phyloP scores from a whole-genome alignment of 441 rosid species.

The Erodium texanum region DNA sequence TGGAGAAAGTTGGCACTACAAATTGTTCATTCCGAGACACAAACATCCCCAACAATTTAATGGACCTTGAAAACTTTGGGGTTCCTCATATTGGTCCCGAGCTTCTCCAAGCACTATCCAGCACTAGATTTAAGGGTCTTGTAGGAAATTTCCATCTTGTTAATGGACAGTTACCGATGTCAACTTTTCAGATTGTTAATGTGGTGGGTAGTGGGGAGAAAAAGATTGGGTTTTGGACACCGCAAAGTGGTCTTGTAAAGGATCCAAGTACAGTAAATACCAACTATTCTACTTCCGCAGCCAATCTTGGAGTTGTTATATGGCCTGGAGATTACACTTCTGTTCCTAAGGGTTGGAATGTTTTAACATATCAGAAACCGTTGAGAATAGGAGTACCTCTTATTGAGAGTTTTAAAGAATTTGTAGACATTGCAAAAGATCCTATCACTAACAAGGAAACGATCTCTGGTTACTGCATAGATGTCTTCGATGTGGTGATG shows the following conservation, averaged over 20 bases:
- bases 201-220: conserved; percentile 25
- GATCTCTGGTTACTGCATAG: conserved; percentile 40
- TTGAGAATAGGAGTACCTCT: conserved; percentile 41
- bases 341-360: conserved; percentile 49
- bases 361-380: conserved; percentile 35
- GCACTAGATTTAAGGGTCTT: conserved; percentile 33
- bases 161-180: conserved; percentile 30
- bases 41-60: too few relatives aligned
- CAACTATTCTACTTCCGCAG: conserved; percentile 26
- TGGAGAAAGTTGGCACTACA: conserved; percentile 33
- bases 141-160: conserved; percentile 33
- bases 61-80: too few relatives aligned
- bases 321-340: conserved; percentile 51
- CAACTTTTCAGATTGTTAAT: conserved; percentile 35
- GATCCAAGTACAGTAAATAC: conserved; percentile 7
- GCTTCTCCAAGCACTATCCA: conserved; percentile 25
- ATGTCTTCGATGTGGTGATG: conserved; percentile 37
- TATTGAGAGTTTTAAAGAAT: conserved; percentile 21
- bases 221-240: conserved; percentile 45
- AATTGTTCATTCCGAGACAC: conserved; percentile 16
- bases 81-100: conserved; percentile 32
- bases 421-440: conserved; percentile 30
- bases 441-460: not conserved
- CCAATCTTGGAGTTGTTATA: conserved; percentile 25
- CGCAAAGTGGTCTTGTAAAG: conserved; percentile 26